Evolutionary conservation across 2,329 filamentous ascomycete species (phyloP).

Genomic region (Aspergillus amoenus): DNA sequence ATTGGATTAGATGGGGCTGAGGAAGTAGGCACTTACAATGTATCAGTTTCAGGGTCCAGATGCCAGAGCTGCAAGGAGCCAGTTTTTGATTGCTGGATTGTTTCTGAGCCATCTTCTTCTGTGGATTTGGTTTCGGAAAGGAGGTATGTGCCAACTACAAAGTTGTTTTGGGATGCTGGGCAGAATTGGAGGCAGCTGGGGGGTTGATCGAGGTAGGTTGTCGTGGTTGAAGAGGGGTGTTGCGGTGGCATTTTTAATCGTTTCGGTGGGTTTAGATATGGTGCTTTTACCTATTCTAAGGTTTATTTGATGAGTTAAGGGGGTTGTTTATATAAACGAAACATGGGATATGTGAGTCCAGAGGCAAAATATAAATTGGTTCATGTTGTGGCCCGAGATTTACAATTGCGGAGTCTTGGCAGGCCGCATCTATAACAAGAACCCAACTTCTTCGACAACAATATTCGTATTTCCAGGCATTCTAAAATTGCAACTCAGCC

Average conservation of each 20-base stretch:
- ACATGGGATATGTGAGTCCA: background rate
- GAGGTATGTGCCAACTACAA: constrained; percentile 83
- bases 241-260: constrained; percentile 17
- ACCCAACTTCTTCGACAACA: background rate
- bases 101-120: constrained; percentile 17
- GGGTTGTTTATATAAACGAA: background rate
- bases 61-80: constrained; percentile 71
- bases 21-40: constrained; percentile 22
- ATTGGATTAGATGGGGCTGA: background rate
- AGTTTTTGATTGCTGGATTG: constrained; percentile 60
- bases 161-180: constrained; percentile 55
- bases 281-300: background rate
- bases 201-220: constrained; percentile 42
- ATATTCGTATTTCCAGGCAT: background rate
- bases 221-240: constrained; percentile 31
- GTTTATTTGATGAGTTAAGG: background rate
- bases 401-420: constrained; percentile 2
- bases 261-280: background rate
- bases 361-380: constrained; percentile 1
- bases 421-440: background rate
- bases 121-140: constrained; percentile 47
- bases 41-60: constrained; percentile 39
- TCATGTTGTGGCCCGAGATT: background rate
- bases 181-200: constrained; percentile 48
- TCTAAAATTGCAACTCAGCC: background rate